Conservation (phyloP, 148 eudicot species). For the Vaccinium macrocarpon region DNA sequence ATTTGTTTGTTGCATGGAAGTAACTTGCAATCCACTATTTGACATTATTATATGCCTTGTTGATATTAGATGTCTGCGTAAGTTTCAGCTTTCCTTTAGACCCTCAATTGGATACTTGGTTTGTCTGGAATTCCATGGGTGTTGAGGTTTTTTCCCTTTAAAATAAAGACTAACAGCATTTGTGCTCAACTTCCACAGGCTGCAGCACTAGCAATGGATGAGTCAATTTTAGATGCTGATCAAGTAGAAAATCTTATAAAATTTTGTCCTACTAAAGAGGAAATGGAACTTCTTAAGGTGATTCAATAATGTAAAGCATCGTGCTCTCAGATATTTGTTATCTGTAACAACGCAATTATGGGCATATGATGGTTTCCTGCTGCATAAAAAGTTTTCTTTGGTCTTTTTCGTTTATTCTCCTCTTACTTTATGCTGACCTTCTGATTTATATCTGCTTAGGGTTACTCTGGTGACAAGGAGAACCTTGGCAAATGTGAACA, state of each 20-base stretch:
- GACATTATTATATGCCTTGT: not conserved
- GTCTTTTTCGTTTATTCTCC: conserved; percentile 2
- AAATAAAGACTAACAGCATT: conserved; percentile 10
- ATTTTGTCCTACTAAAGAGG: conserved; percentile 96
- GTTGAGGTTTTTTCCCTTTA: not conserved
- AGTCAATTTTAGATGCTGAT: conserved; percentile 91
- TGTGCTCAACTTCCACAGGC: conserved; percentile 46
- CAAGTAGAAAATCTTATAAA: conserved; percentile 97
- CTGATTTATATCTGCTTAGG: conserved; percentile 35
- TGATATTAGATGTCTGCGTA: not conserved
- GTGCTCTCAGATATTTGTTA: conserved; percentile 4
- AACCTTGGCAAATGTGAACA: conserved; percentile 93
- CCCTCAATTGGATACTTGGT: not conserved
- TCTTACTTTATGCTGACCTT: conserved; percentile 10
- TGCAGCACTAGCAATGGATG: conserved; percentile 90
- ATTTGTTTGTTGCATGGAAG: not conserved
- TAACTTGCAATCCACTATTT: not conserved
- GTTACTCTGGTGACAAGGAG: conserved; percentile 75
- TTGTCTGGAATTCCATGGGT: not conserved
- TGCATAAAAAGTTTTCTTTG: not conserved
- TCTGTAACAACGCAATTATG: not conserved
- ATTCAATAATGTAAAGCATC: conserved; percentile 13
- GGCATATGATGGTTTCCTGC: not conserved
- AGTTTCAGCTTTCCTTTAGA: not conserved
- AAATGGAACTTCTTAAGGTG: conserved; percentile 96